Evolutionary conservation across 148 eudicot genomes (phyloP), one percentile per base, ranked within the genome.

Genomic region (Chenopodium quinoa): DNA sequence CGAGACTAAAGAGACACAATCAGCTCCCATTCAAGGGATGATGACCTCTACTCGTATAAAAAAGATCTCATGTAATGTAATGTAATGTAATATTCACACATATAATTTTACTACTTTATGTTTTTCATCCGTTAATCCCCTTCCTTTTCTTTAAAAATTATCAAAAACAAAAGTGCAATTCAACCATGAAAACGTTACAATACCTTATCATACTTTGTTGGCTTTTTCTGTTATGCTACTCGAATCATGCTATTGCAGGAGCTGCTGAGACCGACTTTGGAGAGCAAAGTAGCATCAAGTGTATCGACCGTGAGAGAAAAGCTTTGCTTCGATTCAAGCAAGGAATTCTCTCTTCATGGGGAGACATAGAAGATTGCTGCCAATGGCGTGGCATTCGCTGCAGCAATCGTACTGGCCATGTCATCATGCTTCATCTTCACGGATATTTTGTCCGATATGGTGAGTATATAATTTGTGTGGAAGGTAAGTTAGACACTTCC

Each of bases 301-400:
- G 83, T 52, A 12, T 66, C 9, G 75, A 22, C 44, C 27, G 1
- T 1, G 83, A 81, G 27, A 75, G 79, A 67, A 4, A 75, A 13
- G 83, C 83, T 20, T 29, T 75, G 34, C 83, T 81, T 17, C 32
- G 50, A 3, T 81, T 81, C 64, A 65, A 75, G 16, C 75, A 50
- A 14, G 54, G 17, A 9, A 67, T 75, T 13, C 79, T 81, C 37
- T 29, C 66, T 65, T 75, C 73, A 3, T 81, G 83, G 83, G 47
- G 63, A 13, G 19, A 3, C 27, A 10, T 31, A 2, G 27, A 37
- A 2, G 67, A 81, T 66, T 75, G 79, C 19, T 81, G 83, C 27
- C 34, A 50, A 4, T 81, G 83, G 79, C 32, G 46, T 11, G 83
- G 78, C 27, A 60, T 81, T 46, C 64, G 12, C 7, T 81, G 83